Evolutionary conservation across 352 stramenopile species (phyloP).

Genomic region (Blastocystis hominis): DNA sequence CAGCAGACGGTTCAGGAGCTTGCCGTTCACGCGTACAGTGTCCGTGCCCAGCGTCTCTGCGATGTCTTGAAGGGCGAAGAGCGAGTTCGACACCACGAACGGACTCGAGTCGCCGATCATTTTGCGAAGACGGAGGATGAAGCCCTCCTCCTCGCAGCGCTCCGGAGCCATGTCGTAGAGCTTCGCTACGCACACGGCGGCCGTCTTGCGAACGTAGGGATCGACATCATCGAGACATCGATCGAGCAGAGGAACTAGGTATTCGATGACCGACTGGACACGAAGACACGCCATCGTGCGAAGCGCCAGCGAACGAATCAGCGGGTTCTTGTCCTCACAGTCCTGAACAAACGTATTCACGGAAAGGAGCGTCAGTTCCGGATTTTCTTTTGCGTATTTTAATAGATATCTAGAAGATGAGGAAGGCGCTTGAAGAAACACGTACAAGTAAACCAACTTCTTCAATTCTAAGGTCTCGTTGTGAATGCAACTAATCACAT

Average conservation of each 20-base stretch:
- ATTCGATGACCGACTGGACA: slow-evolving; percentile 97
- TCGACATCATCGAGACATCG: slow-evolving; percentile 65
- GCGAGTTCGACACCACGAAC: slow-evolving; percentile 90
- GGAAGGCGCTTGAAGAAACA: not conserved
- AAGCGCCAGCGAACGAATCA: slow-evolving; percentile 90
- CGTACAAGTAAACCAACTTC: slow-evolving; percentile 97
- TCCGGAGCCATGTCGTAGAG: slow-evolving; percentile 96
- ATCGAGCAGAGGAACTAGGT: slow-evolving; percentile 73
- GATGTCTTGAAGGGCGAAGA: slow-evolving; percentile 91
- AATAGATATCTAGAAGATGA: slow-evolving; percentile 80
- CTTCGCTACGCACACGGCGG: slow-evolving; percentile 96
- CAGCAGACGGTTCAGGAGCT: slow-evolving; percentile 76
- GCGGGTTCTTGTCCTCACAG: slow-evolving; percentile 79
- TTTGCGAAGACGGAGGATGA: slow-evolving; percentile 68
- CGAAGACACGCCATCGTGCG: slow-evolving; percentile 98
- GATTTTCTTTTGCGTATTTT: slow-evolving; percentile 99
- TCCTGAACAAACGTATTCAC: slow-evolving; percentile 95
- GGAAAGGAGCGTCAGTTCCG: slow-evolving; percentile 90
- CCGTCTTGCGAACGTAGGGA: slow-evolving; percentile 98
- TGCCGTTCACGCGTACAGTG: slow-evolving; percentile 82
- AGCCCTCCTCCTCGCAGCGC: slow-evolving; percentile 86
- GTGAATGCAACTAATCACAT: slow-evolving; percentile 98
- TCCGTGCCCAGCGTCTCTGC: slow-evolving; percentile 84
- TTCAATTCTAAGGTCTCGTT: slow-evolving; percentile 77
- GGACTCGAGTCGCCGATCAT: slow-evolving; percentile 56